Percentiles rank a stretch among this genome's conserved stretches.
phyloP scores from a whole-genome alignment of 2,329 filamentous ascomycete genomes.

The Scedosporium aurantiacum region DNA sequence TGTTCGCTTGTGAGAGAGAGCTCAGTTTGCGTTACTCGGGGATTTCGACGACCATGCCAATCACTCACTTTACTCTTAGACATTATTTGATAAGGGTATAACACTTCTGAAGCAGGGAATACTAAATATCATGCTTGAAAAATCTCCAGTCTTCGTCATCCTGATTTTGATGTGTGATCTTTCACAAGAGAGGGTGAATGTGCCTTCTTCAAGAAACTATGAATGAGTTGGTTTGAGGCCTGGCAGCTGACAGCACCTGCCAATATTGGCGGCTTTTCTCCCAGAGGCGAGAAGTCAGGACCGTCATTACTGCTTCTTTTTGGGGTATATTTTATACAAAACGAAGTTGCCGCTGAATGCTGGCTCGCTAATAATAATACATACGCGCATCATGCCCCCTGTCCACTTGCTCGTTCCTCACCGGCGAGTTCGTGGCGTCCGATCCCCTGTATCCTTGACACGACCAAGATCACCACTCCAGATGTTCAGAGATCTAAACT shows the following conservation, averaged over 20 bases:
- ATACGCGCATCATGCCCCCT: no score
- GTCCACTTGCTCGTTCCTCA: no score
- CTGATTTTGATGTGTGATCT: no score
- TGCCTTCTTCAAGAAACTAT: no score
- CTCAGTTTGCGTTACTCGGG: constrained; percentile 5
- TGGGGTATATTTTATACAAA: not conserved
- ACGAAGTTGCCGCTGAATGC: no score
- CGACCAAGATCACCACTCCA: no score
- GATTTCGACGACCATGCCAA: constrained; percentile 10
- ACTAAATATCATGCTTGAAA: not conserved
- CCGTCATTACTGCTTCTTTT: not conserved
- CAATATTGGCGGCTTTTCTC: not conserved
- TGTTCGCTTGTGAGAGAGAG: constrained; percentile 2
- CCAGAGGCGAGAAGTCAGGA: not conserved
- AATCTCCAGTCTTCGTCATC: not conserved
- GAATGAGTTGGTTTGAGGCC: not conserved
- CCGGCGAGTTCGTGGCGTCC: no score
- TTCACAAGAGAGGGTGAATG: no score
- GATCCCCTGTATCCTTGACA: no score
- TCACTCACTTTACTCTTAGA: not conserved
- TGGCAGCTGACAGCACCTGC: not conserved
- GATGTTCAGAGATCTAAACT: no score
- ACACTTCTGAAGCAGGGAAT: not conserved
- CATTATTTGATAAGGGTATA: not conserved
- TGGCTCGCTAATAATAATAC: no score